Percentiles rank a stretch among this genome's conserved stretches.
These are phyloP conservation scores for Bruguiera hainesii DNA, from an alignment of 441 rosid species.

Conservation along the genomic window DNA sequence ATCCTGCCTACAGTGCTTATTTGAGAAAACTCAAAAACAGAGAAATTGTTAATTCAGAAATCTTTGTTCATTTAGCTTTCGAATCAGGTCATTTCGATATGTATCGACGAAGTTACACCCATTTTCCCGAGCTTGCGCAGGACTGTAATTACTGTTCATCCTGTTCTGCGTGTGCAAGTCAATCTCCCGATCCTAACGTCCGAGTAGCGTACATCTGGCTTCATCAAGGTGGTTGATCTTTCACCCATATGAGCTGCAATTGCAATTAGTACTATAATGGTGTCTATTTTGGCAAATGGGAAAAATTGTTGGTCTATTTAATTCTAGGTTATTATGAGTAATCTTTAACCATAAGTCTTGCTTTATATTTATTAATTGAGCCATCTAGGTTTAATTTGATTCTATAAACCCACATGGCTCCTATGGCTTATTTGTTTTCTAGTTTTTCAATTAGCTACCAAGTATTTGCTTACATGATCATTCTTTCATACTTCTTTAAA, in stretches of 20 bases:
- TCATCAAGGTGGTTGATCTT: not conserved
- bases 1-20: too few relatives aligned
- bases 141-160: too few relatives aligned
- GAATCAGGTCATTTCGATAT: too few relatives aligned
- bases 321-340: not conserved
- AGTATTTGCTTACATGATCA: not conserved
- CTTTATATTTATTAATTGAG: not conserved
- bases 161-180: too few relatives aligned
- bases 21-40: too few relatives aligned
- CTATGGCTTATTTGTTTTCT: not conserved
- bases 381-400: not conserved
- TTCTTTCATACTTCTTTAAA: not conserved
- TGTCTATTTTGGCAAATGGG: not conserved
- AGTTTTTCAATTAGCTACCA: not conserved
- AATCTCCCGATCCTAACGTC: too few relatives aligned
- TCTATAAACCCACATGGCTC: not conserved
- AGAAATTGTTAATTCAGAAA: too few relatives aligned
- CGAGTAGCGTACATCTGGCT: too few relatives aligned
- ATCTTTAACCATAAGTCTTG: not conserved
- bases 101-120: too few relatives aligned
- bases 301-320: not conserved
- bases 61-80: too few relatives aligned
- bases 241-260: not conserved
- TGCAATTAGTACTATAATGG: not conserved
- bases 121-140: too few relatives aligned